Evolutionary conservation across 2,329 filamentous ascomycete species (phyloP).

Genomic region (Aspergillus jensenii): DNA sequence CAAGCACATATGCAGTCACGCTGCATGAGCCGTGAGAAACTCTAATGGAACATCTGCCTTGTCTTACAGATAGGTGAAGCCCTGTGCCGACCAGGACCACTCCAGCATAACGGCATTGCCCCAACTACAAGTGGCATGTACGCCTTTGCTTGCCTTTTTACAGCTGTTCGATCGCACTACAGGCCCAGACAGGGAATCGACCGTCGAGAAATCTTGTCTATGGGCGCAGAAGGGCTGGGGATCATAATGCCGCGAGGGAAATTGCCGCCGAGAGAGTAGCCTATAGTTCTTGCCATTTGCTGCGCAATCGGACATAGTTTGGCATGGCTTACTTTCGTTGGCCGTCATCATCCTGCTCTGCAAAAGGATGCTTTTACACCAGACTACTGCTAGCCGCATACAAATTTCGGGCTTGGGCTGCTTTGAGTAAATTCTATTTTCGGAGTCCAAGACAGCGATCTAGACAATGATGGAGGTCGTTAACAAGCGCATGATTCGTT

Average conservation of each 20-base stretch:
- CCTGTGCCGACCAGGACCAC: neutral
- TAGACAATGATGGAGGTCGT: no score
- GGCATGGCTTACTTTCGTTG: neutral
- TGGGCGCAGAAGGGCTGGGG: no score
- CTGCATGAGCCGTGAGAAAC: no score
- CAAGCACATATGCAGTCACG: no score
- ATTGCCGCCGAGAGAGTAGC: neutral
- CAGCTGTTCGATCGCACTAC: neutral
- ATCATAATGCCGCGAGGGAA: neutral
- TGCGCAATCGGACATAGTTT: neutral
- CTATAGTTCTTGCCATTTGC: neutral
- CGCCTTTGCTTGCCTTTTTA: neutral
- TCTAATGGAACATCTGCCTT: neutral
- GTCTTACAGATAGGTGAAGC: neutral
- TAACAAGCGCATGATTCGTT: no score
- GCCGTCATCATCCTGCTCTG: neutral
- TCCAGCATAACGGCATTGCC: no score
- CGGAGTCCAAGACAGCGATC: no score
- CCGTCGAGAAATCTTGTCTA: neutral
- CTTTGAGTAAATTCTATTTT: no score
- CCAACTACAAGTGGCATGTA: neutral
- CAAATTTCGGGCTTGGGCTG: no score
- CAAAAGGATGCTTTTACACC: no score
- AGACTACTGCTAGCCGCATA: no score
- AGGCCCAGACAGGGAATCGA: neutral